A percentile compares a stretch with the other conserved stretches of the same genome.
These are phyloP conservation scores for Teratosphaeria destructans DNA, from an alignment of 2,329 filamentous ascomycete genomes.

Conservation along the genomic window DNA sequence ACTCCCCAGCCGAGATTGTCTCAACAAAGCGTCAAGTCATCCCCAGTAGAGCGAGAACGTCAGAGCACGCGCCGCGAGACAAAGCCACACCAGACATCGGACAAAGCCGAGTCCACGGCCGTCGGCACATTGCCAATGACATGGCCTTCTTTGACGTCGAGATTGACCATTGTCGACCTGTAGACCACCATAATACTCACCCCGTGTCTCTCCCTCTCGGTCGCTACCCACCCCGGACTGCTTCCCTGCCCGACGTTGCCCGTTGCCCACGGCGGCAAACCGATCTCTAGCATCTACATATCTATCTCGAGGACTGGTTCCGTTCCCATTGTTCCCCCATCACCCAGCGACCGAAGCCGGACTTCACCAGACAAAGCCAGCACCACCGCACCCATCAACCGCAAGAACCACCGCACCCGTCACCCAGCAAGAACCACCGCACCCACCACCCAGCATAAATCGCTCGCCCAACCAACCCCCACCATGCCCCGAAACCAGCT, in stretches of 20 bases:
- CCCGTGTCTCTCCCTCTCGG: background rate
- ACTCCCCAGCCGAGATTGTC: background rate
- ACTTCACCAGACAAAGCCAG: background rate
- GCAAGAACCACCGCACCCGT: background rate
- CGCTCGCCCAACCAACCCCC: background rate
- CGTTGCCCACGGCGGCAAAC: background rate
- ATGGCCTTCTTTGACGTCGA: background rate
- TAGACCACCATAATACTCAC: background rate
- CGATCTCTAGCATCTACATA: background rate
- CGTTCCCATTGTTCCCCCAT: background rate
- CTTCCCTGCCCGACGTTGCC: background rate
- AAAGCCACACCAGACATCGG: background rate
- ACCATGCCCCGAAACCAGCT: slow-evolving; percentile 20
- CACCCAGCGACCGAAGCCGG: background rate
- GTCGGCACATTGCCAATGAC: background rate
- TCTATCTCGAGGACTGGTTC: background rate
- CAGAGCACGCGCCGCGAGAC: background rate
- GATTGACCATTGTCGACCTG: background rate
- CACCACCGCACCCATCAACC: background rate
- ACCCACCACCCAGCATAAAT: background rate
- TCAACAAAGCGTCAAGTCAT: background rate
- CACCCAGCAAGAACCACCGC: too few relatives aligned
- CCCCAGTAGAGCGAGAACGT: background rate
- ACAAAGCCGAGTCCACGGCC: background rate
- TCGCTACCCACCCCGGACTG: background rate